Conservation (phyloP, 2,329 filamentous ascomycete species). For the Raffaelea ambrosiae region DNA sequence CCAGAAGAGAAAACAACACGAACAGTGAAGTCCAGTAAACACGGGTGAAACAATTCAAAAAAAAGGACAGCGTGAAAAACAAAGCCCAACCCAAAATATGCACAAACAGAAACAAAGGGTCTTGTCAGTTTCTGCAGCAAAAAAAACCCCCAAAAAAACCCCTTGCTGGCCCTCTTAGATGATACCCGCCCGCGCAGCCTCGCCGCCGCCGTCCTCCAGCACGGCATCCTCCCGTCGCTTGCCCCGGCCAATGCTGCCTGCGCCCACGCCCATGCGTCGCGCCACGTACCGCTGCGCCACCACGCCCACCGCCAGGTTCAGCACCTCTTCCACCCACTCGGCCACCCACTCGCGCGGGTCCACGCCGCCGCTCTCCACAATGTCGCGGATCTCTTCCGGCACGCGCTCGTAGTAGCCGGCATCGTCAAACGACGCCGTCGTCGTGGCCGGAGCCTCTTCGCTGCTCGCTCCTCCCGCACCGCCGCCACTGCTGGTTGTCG, state of each 20-base stretch:
- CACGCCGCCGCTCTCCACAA: conserved; percentile 65
- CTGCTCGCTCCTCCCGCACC: conserved; percentile 7
- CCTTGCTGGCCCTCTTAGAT: conserved; percentile 34
- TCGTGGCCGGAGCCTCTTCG: no score
- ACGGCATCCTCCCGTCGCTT: conserved; percentile 52
- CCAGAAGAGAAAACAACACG: no score
- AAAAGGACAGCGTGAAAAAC: no score
- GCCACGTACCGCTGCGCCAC: conserved; percentile 95
- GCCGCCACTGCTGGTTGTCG: conserved; percentile 32
- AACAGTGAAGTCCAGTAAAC: no score
- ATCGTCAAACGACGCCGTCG: no score
- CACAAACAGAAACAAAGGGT: no score
- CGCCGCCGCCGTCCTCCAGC: conserved; percentile 47
- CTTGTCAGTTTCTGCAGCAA: no score
- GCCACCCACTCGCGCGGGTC: conserved; percentile 96
- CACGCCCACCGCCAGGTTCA: conserved; percentile 70
- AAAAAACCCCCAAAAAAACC: no score
- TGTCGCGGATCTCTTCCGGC: conserved; percentile 79
- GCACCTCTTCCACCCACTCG: conserved; percentile 89
- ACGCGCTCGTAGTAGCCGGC: conserved; percentile 33
- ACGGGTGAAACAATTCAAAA: no score
- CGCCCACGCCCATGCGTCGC: conserved; percentile 88
- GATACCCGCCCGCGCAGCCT: conserved; percentile 50
- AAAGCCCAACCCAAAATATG: no score
- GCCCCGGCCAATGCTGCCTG: conserved; percentile 56